Evolutionary conservation across 1,139 yeast genomes (phyloP).

Genomic region (Lodderomyces margitis): DNA sequence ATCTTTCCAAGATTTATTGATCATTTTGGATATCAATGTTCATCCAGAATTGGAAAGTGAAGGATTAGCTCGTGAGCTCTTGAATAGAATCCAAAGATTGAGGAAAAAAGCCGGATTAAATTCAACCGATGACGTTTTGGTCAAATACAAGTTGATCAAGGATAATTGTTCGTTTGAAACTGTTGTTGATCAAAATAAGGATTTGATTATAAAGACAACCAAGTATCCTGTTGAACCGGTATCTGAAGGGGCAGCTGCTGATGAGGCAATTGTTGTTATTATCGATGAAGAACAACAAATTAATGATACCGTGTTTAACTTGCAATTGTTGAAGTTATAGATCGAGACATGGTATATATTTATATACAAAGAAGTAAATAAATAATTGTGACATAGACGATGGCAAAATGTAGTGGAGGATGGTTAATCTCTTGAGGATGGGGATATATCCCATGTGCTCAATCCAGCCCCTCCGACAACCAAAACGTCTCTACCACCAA

Average conservation of each 20-base stretch:
- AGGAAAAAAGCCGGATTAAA: slow-evolving; percentile 95
- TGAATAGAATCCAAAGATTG: slow-evolving; percentile 95
- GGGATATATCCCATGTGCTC: slow-evolving; percentile 45
- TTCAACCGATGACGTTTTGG: slow-evolving; percentile 91
- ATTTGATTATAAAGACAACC: slow-evolving; percentile 72
- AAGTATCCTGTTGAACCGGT: slow-evolving; percentile 55
- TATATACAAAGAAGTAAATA: background rate
- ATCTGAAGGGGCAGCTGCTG: slow-evolving; percentile 35
- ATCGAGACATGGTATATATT: background rate
- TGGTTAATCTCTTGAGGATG: background rate
- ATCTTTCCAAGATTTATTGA: slow-evolving; percentile 83
- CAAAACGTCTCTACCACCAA: slow-evolving; percentile 26
- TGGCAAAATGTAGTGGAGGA: background rate
- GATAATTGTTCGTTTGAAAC: slow-evolving; percentile 69
- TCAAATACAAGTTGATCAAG: slow-evolving; percentile 69
- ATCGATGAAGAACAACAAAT: slow-evolving; percentile 90
- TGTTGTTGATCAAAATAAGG: slow-evolving; percentile 64
- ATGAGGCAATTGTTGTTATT: slow-evolving; percentile 36
- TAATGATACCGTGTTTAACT: slow-evolving; percentile 77
- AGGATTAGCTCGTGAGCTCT: slow-evolving; percentile 93
- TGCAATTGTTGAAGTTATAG: slow-evolving; percentile 62
- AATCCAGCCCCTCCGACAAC: slow-evolving; percentile 74
- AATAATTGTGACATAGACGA: background rate
- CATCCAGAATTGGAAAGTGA: slow-evolving; percentile 89
- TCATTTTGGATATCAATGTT: slow-evolving; percentile 83